phyloP scores from a whole-genome alignment of 2,329 filamentous ascomycete genomes.

The Diplocarpon rosae region DNA sequence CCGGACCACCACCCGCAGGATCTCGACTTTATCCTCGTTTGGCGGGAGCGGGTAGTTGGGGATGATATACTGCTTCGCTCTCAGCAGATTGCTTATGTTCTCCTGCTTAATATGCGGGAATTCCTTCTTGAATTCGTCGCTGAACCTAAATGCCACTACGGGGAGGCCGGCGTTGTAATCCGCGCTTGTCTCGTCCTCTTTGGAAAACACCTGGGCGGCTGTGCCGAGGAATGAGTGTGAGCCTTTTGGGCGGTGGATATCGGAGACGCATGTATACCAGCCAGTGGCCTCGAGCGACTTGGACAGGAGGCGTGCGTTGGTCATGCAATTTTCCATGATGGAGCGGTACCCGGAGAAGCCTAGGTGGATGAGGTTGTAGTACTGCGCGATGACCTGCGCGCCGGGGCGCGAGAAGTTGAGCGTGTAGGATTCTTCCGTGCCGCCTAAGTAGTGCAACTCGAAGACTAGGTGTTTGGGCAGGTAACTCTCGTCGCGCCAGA shows the following conservation, averaged over 20 bases:
- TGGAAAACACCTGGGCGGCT: constrained; percentile 29
- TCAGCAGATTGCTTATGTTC: constrained; percentile 48
- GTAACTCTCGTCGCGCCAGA: constrained; percentile 54
- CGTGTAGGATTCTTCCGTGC: constrained; percentile 60
- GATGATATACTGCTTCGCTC: constrained; percentile 60
- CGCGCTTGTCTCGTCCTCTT: constrained; percentile 40
- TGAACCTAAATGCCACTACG: constrained; percentile 56
- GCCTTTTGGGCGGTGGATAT: too few relatives aligned
- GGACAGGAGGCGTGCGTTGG: constrained; percentile 53
- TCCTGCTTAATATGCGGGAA: constrained; percentile 56
- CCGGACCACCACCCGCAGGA: constrained; percentile 54
- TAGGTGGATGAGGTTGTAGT: constrained; percentile 62
- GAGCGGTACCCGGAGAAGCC: constrained; percentile 53
- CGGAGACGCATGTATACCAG: too few relatives aligned
- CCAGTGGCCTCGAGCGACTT: constrained; percentile 28
- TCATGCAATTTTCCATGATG: constrained; percentile 56
- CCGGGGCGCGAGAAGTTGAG: constrained; percentile 64
- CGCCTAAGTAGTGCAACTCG: constrained; percentile 57
- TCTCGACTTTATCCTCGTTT: constrained; percentile 49
- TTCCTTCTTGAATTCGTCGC: constrained; percentile 47
- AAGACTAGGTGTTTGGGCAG: constrained; percentile 60
- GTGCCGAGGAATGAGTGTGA: too few relatives aligned
- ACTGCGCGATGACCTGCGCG: constrained; percentile 59
- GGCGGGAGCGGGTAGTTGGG: constrained; percentile 60
- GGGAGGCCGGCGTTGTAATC: constrained; percentile 55